These are phyloP conservation scores for Lathyrus oleraceus DNA, from an alignment of 306 rosid genomes.

Conservation along the genomic window DNA sequence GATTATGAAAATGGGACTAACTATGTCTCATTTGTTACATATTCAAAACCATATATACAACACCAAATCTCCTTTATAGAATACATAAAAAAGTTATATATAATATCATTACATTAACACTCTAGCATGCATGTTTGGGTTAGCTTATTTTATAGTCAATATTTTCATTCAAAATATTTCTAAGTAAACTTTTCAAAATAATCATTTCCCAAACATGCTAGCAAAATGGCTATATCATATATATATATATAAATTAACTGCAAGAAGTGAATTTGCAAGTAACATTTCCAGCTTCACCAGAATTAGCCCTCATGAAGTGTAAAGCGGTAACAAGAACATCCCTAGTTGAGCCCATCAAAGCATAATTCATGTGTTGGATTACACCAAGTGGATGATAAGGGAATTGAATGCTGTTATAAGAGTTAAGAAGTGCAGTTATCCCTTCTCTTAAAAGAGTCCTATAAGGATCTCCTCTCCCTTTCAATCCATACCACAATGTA, in stretches of 20 bases:
- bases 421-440: constrained; percentile 71
- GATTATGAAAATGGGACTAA: neutral
- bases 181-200: neutral
- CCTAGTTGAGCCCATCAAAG: constrained; percentile 66
- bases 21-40: neutral
- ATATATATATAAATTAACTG: constrained; percentile 30
- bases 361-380: constrained; percentile 53
- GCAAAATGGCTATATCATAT: neutral
- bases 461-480: constrained; percentile 83
- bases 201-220: neutral
- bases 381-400: constrained; percentile 63
- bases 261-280: constrained; percentile 75
- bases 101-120: neutral
- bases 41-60: neutral
- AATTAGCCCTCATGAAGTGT: constrained; percentile 71
- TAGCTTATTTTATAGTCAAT: neutral
- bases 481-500: constrained; percentile 70
- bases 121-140: neutral
- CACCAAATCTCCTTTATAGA: neutral
- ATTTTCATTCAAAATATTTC: neutral
- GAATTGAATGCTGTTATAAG: constrained; percentile 63
- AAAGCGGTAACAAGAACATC: constrained; percentile 61
- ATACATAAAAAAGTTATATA: neutral
- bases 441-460: constrained; percentile 82
- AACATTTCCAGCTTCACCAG: constrained; percentile 56